Evolutionary conservation across 106 monocot species (phyloP).

Genomic region (Phalaenopsis aphrodite): DNA sequence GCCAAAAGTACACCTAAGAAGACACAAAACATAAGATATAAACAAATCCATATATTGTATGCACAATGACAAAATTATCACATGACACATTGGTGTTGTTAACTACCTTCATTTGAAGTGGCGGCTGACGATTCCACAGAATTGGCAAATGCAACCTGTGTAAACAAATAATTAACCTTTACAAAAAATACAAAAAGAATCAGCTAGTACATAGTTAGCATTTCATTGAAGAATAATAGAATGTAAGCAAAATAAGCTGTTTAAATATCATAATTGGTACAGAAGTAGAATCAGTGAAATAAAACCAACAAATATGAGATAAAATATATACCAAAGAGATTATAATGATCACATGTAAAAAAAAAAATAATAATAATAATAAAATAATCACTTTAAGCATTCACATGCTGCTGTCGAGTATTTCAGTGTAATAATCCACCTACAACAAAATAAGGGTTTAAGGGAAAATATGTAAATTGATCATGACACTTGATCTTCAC

Average conservation of each 20-base stretch:
- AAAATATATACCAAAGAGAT: background rate
- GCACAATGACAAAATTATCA: background rate
- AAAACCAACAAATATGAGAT: background rate
- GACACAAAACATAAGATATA: background rate
- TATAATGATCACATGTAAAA: background rate
- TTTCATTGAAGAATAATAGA: background rate
- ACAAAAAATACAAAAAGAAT: background rate
- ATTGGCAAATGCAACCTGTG: conserved; percentile 2
- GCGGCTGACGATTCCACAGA: conserved; percentile 4
- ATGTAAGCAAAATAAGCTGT: background rate
- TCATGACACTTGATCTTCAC: background rate
- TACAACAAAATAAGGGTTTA: background rate
- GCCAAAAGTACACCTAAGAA: background rate
- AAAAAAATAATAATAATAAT: background rate
- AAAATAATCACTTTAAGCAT: background rate
- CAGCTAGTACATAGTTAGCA: background rate
- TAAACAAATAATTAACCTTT: background rate
- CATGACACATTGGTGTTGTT: background rate
- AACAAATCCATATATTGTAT: background rate
- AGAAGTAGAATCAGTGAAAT: background rate
- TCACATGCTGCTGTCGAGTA: background rate
- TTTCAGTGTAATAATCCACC: background rate
- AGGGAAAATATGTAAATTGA: background rate
- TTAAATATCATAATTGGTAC: background rate
- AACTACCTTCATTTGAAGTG: conserved; percentile 6